These are phyloP conservation scores for Chaetomium globosum DNA, from an alignment of 2,329 filamentous ascomycete genomes.

Conservation along the genomic window DNA sequence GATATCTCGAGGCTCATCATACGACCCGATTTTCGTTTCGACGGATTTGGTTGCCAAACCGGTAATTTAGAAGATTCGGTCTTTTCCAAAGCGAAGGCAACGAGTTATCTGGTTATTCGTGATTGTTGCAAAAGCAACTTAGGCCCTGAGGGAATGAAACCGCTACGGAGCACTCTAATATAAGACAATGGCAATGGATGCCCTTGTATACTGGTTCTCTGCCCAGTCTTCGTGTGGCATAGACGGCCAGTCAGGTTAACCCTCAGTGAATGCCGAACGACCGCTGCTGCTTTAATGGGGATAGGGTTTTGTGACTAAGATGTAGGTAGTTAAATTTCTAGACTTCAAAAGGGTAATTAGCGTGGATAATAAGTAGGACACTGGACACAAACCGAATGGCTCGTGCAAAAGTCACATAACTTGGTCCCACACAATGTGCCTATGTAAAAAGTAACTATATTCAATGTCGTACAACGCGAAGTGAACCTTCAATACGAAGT, in stretches of 20 bases:
- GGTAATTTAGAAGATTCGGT: not conserved
- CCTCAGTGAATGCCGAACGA: too few relatives aligned
- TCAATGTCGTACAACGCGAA: not conserved
- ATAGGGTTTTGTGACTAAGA: too few relatives aligned
- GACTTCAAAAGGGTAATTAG: too few relatives aligned
- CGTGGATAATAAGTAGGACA: too few relatives aligned
- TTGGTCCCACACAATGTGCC: too few relatives aligned
- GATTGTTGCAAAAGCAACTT: not conserved
- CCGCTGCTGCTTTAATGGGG: too few relatives aligned
- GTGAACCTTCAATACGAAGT: not conserved
- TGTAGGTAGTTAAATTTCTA: too few relatives aligned
- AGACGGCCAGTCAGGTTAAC: too few relatives aligned
- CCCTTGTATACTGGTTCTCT: not conserved
- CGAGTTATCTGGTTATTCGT: not conserved
- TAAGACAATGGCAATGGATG: not conserved
- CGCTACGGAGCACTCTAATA: not conserved
- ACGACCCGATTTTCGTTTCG: not conserved
- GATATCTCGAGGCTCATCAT: constrained; percentile 7
- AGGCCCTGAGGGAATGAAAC: not conserved
- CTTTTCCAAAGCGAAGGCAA: constrained; percentile 5
- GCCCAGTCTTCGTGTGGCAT: too few relatives aligned
- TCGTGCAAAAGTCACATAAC: too few relatives aligned
- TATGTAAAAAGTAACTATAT: too few relatives aligned
- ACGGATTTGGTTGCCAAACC: not conserved
- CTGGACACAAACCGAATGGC: too few relatives aligned